Evolutionary conservation across 2,329 filamentous ascomycete genomes (phyloP).

Genomic region (Rasamsonia emersonii): DNA sequence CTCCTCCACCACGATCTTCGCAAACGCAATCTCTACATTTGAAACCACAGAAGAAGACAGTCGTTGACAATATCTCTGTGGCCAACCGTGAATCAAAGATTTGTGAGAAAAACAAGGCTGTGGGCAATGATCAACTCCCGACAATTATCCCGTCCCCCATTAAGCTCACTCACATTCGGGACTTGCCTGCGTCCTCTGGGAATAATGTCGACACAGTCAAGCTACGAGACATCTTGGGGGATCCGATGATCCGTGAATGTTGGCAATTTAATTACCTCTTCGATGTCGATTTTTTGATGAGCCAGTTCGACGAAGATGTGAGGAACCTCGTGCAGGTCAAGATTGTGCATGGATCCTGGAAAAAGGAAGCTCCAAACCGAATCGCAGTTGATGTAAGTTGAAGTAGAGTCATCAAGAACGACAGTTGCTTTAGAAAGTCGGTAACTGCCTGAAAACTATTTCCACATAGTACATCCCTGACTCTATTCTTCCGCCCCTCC

Average conservation of each 20-base stretch:
- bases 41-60: background rate
- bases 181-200: constrained; percentile 44
- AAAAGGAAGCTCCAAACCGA: constrained; percentile 54
- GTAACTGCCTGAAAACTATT: no score
- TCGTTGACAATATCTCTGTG: no score
- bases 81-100: background rate
- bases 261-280: constrained; percentile 52
- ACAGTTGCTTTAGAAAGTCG: no score
- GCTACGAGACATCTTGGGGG: constrained; percentile 60
- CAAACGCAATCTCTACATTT: background rate
- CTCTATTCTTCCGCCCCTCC: no score
- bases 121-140: no score
- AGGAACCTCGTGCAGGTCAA: constrained; percentile 46
- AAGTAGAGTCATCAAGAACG: background rate
- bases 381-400: constrained; percentile 47
- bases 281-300: constrained; percentile 53
- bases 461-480: no score
- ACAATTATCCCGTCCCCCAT: constrained; percentile 53
- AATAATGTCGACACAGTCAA: constrained; percentile 59
- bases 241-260: constrained; percentile 60
- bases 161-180: constrained; percentile 60
- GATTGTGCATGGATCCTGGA: constrained; percentile 58
- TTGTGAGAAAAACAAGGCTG: background rate
- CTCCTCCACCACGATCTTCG: constrained; percentile 14
- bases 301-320: constrained; percentile 50